These are phyloP conservation scores for Gracilaria gracilis DNA, from an alignment of 23 red algal genomes.

Conservation along the genomic window DNA sequence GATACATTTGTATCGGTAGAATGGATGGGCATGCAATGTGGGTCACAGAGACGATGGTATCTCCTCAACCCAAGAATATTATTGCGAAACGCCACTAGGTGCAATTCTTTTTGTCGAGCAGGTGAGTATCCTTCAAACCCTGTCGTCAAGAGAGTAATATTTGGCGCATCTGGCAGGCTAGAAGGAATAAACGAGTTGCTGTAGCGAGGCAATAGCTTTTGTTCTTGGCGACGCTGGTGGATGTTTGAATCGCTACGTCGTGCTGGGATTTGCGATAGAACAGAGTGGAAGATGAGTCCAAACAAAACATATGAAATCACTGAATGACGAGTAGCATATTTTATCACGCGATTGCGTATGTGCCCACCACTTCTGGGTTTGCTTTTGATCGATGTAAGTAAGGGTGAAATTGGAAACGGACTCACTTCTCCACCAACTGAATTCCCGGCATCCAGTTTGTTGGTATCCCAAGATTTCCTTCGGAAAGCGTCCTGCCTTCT, in stretches of 20 bases:
- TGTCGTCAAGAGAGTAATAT: conserved; percentile 6
- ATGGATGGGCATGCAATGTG: background rate
- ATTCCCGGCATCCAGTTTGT: background rate
- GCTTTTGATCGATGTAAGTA: background rate
- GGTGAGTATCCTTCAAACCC: background rate
- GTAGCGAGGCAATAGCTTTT: background rate
- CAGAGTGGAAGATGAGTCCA: background rate
- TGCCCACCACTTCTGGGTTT: background rate
- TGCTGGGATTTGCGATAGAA: background rate
- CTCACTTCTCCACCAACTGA: background rate
- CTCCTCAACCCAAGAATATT: background rate
- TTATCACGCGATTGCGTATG: background rate
- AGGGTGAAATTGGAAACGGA: background rate
- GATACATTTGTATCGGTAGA: background rate
- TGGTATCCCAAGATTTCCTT: background rate
- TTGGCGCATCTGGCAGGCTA: background rate
- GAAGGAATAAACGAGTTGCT: conserved; percentile 2
- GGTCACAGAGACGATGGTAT: conserved; percentile 9
- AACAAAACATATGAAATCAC: background rate
- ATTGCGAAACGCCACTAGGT: conserved; percentile 19
- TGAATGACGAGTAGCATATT: background rate
- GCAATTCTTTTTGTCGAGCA: background rate
- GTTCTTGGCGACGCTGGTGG: background rate
- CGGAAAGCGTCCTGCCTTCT: background rate
- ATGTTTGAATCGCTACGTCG: background rate